Base-by-base conservation (phyloP, 345 rosid genomes). In the Draba incana region DNA sequence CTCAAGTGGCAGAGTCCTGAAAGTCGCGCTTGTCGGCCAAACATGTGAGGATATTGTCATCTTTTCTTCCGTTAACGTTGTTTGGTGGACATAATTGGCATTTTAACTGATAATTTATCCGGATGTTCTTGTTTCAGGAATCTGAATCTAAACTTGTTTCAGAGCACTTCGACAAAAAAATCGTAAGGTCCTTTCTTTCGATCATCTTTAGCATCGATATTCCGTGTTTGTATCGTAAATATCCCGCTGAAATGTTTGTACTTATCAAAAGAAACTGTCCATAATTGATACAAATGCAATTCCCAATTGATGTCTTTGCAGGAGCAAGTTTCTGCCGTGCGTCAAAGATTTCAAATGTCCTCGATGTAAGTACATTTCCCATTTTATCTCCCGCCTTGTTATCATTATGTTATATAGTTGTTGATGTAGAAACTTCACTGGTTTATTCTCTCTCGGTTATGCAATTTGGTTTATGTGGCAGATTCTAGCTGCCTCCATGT, bases 91-190 rank as follows among this genome's bases (percentile, higher is more conserved):
- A 60, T 76, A 37, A 54, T 57, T 49, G 35, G 12, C 57, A 62
- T 61, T 51, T 10, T 39, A 47, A 52, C 70, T 71, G 43, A 59
- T 28, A 9, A 39, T 47, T 42, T 6, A 61, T 38, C 55, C 4
- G 1, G n/a, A 2, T 59, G 66, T 38, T 31, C n/a, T 31, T 47
- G 58, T 71, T 49, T 58, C 58, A 84, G 88, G 86, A 81, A 79
- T 71, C 76, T 83, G 61, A 79, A 84, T 79, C 72, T 88, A 63
- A 90, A 90, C 81, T 71, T 87, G 66, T 90, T 80, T 60, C 75
- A 74, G 58, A 84, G 87, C 75, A 78, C 88, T 62, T 70, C 81
- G 1, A 71, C 31, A 6, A 49, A 69, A 38, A 71, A 66, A 47
- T 61, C 73, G 96, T 90, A 82, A 76, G 88, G 75, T 64, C 50